A percentile compares a stretch with the other conserved stretches of the same genome.
phyloP scores from a whole-genome alignment of 2,329 filamentous ascomycete species.

The Cytospora chrysosperma region DNA sequence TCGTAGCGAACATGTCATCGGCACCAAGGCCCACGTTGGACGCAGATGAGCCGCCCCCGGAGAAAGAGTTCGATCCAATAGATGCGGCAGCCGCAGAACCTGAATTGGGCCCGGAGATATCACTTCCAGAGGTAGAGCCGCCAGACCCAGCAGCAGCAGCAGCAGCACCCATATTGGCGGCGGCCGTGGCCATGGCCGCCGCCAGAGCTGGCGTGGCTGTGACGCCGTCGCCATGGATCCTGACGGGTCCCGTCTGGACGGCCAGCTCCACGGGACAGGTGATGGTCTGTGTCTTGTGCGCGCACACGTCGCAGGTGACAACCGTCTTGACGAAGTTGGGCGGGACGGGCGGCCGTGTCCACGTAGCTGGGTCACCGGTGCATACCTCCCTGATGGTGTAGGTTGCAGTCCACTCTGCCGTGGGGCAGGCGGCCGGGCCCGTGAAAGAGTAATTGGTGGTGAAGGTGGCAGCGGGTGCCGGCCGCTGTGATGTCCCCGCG shows the following conservation, averaged over 20 bases:
- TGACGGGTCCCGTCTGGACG: conserved; percentile 32
- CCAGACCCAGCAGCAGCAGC: background rate
- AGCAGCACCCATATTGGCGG: too few species aligned
- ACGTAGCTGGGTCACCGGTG: conserved; percentile 32
- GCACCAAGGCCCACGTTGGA: background rate
- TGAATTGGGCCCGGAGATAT: too few species aligned
- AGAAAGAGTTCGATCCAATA: background rate
- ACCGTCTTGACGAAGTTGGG: conserved; percentile 41
- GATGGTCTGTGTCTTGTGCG: conserved; percentile 35
- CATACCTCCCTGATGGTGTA: conserved; percentile 42
- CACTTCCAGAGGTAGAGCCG: background rate
- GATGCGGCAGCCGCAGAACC: too few species aligned
- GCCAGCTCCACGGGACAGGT: conserved; percentile 38
- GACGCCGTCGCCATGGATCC: conserved; percentile 38
- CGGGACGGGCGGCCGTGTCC: conserved; percentile 33
- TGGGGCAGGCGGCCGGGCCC: conserved; percentile 38
- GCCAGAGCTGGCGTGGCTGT: conserved; percentile 32
- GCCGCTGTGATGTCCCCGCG: too few species aligned
- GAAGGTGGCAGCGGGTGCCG: conserved; percentile 28
- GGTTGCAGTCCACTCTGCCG: conserved; percentile 39
- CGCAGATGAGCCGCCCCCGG: background rate
- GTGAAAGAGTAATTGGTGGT: conserved; percentile 41
- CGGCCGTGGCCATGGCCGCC: background rate
- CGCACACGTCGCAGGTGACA: conserved; percentile 36
- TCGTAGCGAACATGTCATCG: background rate